phyloP scores from a whole-genome alignment of 371 early-diverging fungal genomes.

The Rhizopus arrhizus region DNA sequence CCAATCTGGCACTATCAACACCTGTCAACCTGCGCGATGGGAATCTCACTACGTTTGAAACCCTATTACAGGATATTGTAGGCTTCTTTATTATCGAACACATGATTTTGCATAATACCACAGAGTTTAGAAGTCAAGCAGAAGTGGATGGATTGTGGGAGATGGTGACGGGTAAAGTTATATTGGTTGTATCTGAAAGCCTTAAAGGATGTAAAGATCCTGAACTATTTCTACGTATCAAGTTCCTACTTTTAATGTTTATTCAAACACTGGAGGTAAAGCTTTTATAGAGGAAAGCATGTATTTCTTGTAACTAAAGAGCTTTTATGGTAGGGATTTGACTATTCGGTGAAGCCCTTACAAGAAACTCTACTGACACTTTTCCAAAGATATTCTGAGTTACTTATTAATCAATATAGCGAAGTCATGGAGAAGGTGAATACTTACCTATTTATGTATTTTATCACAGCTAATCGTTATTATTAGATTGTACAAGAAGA shows the following conservation, averaged over 20 bases:
- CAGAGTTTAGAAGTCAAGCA: conserved; percentile 85
- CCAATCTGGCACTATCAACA: conserved; percentile 67
- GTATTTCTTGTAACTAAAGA: neutral
- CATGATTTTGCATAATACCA: conserved; percentile 84
- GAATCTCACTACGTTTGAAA: conserved; percentile 70
- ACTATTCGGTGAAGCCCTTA: conserved; percentile 53
- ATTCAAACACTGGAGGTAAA: conserved; percentile 87
- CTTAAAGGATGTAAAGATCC: conserved; percentile 79
- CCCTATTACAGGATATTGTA: conserved; percentile 83
- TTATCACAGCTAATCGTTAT: neutral
- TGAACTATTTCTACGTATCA: conserved; percentile 77
- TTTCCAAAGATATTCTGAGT: conserved; percentile 81
- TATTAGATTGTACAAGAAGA: conserved; percentile 78
- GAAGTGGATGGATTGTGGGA: conserved; percentile 92
- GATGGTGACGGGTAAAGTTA: conserved; percentile 76
- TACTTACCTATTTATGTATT: neutral
- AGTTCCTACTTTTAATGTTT: conserved; percentile 75
- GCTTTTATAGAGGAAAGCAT: neutral
- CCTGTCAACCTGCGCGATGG: conserved; percentile 66
- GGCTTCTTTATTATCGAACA: conserved; percentile 97
- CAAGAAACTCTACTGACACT: conserved; percentile 68
- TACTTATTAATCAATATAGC: conserved; percentile 72
- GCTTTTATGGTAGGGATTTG: conserved; percentile 36
- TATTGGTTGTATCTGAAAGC: conserved; percentile 76
- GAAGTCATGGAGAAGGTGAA: conserved; percentile 71